Evolutionary conservation across 2,329 filamentous ascomycete species (phyloP), one percentile per base, ranked within the genome.

Genomic region (Cladophialophora exuberans): DNA sequence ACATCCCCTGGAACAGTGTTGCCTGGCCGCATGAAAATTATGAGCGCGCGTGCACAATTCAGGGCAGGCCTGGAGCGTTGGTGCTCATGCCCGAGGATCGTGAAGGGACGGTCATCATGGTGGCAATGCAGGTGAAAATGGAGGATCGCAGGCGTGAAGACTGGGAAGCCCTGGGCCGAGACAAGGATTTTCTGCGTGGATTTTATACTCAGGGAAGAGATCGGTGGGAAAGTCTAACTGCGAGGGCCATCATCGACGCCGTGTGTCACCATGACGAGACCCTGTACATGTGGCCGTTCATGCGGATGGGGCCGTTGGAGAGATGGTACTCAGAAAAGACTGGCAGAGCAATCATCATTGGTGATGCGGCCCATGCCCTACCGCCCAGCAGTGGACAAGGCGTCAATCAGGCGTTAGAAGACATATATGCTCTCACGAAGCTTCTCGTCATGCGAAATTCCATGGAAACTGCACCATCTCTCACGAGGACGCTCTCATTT

Each of bases 351-450:
- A 70, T 84, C 3, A 67, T 84, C 1, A 66, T 83, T 2, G 82
- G 82, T 2, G 82, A 84, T 65, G 80, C 80, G 2, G 81, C 79
- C 0, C 81, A 84, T 67, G 80, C 81, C 0, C 68, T 83, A 55
- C 76, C 79, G 2, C 75, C 81, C 0, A 78, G 76, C 5, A 76
- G 36, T 6, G 80, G 81, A 2, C 81, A 84, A 65, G 82, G 82
- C 0, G 74, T 77, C 0, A 78, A 74, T 2, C 80, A 83, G 66
- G 80, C 78, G 0, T 61, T 84, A 10, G 81, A 84, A 64, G 81
- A 84, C 65, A 73, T 72, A 0, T 74, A 80, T 54, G 70, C 74
- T 1, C 68, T 83, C 6, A 67, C 72, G 0, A 56, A 78, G 20
- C 65, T 81, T 2, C 64, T 78, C n/a, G 0, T 62, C 66, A 0